Percentiles rank a stretch among this genome's conserved stretches.
These are phyloP conservation scores for Scleroderma bovista DNA, from an alignment of 768 basidiomycete genomes.

Conservation along the genomic window DNA sequence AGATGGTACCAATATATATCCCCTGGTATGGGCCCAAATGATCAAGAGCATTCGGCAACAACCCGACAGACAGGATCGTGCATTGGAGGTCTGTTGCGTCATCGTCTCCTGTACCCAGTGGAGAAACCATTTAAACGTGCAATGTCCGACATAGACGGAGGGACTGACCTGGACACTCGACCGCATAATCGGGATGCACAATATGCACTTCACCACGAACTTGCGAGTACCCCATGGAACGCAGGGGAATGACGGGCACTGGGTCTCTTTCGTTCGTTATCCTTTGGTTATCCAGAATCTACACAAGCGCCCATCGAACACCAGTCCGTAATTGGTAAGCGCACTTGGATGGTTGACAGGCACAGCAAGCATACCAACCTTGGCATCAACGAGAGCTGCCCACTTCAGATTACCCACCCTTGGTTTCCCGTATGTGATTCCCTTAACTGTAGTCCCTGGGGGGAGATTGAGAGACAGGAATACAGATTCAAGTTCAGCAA, in stretches of 20 bases:
- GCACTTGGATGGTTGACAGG: neutral
- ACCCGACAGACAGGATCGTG: constrained; percentile 51
- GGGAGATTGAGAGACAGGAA: constrained; percentile 45
- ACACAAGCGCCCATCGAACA: neutral
- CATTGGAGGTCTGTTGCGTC: constrained; percentile 50
- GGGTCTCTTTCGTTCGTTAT: constrained; percentile 33
- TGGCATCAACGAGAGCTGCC: constrained; percentile 24
- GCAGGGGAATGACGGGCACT: constrained; percentile 53
- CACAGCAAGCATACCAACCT: constrained; percentile 11
- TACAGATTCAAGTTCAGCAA: constrained; percentile 47
- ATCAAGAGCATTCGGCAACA: constrained; percentile 43
- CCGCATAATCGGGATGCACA: constrained; percentile 28
- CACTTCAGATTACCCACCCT: constrained; percentile 26
- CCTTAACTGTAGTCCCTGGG: constrained; percentile 26
- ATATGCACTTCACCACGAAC: constrained; percentile 40
- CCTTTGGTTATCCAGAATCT: constrained; percentile 23
- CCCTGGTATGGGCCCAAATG: constrained; percentile 58
- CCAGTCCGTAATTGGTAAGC: no score
- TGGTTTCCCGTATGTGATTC: constrained; percentile 28
- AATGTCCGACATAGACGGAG: neutral
- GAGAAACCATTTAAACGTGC: neutral
- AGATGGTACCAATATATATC: constrained; percentile 49
- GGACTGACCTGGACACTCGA: constrained; percentile 36
- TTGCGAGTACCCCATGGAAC: constrained; percentile 42
- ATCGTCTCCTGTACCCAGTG: constrained; percentile 45